Conservation (phyloP, 108 stramenopile species). For the Asterionellopsis glacialis region DNA sequence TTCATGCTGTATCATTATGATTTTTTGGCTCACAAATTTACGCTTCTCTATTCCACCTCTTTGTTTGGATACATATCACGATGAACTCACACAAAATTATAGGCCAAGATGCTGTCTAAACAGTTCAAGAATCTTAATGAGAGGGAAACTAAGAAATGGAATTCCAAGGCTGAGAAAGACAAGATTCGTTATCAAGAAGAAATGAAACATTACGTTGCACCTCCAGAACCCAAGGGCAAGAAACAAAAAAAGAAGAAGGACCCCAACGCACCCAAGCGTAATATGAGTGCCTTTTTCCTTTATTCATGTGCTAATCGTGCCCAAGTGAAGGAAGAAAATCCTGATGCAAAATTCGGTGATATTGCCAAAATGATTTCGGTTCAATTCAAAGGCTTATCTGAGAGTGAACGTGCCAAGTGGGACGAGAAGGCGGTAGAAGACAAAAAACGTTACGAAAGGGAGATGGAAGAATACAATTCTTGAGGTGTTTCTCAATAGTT, state of each 20-base stretch:
- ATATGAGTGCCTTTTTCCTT: slow-evolving; percentile 75
- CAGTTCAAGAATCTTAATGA: slow-evolving; percentile 64
- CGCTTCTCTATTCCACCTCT: too few relatives aligned
- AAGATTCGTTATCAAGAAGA: slow-evolving; percentile 82
- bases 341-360: slow-evolving; percentile 65
- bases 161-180: slow-evolving; percentile 75
- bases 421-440: slow-evolving; percentile 66
- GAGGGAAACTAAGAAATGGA: slow-evolving; percentile 73
- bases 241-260: slow-evolving; percentile 62
- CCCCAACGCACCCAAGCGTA: slow-evolving; percentile 74
- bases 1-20: too few relatives aligned
- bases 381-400: slow-evolving; percentile 67
- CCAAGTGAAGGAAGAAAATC: slow-evolving; percentile 64
- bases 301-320: slow-evolving; percentile 64
- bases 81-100: neutral
- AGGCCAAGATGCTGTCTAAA: slow-evolving; percentile 62
- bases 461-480: slow-evolving; percentile 8
- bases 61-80: too few relatives aligned
- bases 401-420: slow-evolving; percentile 57
- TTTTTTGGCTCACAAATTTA: too few relatives aligned
- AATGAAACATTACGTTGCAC: slow-evolving; percentile 74
- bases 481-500: too few relatives aligned
- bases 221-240: slow-evolving; percentile 34
- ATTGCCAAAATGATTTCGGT: slow-evolving; percentile 68
- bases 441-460: slow-evolving; percentile 30